Percentiles rank a stretch among this genome's conserved stretches.
Evolutionary conservation across 2,329 filamentous ascomycete species (phyloP).

Genomic region (Rutstroemia sydowiana): DNA sequence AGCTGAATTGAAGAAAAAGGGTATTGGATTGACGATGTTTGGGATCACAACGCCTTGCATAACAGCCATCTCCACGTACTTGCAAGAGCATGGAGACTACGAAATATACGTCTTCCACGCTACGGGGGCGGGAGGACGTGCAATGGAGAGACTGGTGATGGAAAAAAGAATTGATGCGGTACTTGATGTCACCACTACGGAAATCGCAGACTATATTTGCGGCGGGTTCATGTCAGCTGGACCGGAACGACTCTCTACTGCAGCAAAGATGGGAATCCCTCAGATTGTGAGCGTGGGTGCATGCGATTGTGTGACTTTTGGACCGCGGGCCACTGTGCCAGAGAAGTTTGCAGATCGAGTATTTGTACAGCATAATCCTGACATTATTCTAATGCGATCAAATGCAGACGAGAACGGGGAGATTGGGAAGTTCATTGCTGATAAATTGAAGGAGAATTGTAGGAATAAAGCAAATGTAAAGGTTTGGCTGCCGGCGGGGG

Average conservation of each 20-base stretch:
- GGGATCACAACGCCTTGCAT: conserved; percentile 65
- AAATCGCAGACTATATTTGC: conserved; percentile 56
- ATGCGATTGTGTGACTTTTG: conserved; percentile 43
- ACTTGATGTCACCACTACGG: conserved; percentile 65
- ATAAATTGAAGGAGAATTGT: conserved; percentile 40
- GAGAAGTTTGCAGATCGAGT: conserved; percentile 42
- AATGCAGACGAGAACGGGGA: conserved; percentile 46
- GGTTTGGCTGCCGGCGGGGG: conserved; percentile 52
- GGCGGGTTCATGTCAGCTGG: conserved; percentile 59
- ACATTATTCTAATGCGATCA: conserved; percentile 60
- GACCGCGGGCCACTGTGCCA: conserved; percentile 47
- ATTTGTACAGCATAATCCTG: conserved; percentile 58
- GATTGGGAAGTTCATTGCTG: conserved; percentile 49
- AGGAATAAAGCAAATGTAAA: conserved; percentile 38
- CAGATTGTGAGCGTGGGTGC: conserved; percentile 43
- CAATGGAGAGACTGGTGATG: conserved; percentile 58
- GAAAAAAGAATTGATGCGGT: conserved; percentile 56
- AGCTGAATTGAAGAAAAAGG: conserved; percentile 31
- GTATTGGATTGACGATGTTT: conserved; percentile 65
- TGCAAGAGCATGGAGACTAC: conserved; percentile 37
- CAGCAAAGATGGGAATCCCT: conserved; percentile 50
- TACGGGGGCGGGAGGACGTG: conserved; percentile 59
- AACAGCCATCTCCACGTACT: conserved; percentile 42
- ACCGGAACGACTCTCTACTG: conserved; percentile 47
- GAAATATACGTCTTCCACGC: conserved; percentile 64